phyloP scores from a whole-genome alignment of 345 rosid genomes.

The Noccaea bulbosa region DNA sequence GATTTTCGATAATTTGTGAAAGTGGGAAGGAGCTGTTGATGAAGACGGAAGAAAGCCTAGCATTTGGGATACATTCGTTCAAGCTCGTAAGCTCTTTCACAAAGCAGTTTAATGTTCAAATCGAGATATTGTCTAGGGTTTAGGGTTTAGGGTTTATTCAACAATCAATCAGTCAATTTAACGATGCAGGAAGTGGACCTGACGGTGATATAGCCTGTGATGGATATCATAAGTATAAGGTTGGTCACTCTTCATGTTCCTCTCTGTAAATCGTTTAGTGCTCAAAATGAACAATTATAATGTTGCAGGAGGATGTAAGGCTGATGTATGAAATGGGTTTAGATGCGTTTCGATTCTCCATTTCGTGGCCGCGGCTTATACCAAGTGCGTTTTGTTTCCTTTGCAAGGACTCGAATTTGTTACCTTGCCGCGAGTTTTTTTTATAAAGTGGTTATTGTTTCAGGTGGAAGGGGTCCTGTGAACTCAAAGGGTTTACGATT shows the following conservation, averaged over 20 bases:
- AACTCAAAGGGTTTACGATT: slow-evolving; percentile 58
- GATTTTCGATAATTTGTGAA: not conserved
- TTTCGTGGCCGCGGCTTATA: slow-evolving; percentile 82
- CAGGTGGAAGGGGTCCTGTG: slow-evolving; percentile 66
- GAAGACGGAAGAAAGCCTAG: slow-evolving; percentile 65
- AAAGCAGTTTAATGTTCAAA: not conserved
- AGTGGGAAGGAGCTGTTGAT: slow-evolving; percentile 62
- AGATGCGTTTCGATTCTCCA: slow-evolving; percentile 71
- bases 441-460: not conserved
- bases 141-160: not conserved
- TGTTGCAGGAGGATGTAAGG: slow-evolving; percentile 64
- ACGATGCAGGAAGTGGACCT: slow-evolving; percentile 35
- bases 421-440: not conserved
- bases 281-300: not conserved
- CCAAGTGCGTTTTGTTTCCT: slow-evolving; percentile 50
- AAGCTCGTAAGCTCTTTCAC: slow-evolving; percentile 42
- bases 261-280: not conserved
- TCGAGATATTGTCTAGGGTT: not conserved
- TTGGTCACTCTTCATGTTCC: not conserved
- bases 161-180: not conserved
- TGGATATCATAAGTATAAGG: slow-evolving; percentile 68
- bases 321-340: slow-evolving; percentile 67
- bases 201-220: slow-evolving; percentile 56
- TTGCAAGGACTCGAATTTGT: not conserved
- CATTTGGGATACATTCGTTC: slow-evolving; percentile 58